Evolutionary conservation across 352 stramenopile species (phyloP).

Genomic region (Saprolegnia diclina): DNA sequence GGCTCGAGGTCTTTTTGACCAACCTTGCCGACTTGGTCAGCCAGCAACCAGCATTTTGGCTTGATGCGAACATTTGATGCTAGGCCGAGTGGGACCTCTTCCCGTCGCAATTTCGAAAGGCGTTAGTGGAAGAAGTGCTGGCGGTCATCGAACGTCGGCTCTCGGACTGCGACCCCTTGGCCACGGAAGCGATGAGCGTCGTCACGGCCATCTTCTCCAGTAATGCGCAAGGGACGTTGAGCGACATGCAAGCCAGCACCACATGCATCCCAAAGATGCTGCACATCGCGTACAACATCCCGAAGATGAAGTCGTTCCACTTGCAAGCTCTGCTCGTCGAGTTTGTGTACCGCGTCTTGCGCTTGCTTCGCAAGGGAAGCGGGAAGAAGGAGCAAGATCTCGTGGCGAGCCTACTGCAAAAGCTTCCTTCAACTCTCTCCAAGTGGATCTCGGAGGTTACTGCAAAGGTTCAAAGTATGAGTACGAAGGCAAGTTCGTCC

Average conservation of each 20-base stretch:
- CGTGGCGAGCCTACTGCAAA: not conserved
- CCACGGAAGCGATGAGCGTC: constrained; percentile 19
- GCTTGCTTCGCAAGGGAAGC: constrained; percentile 14
- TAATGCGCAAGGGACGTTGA: not conserved
- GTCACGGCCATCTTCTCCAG: constrained; percentile 24
- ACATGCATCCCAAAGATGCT: constrained; percentile 12
- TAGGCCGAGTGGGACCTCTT: constrained; percentile 26
- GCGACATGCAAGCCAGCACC: constrained; percentile 1
- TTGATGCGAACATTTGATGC: not conserved
- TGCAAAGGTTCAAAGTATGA: constrained; percentile 14
- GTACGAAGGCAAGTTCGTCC: not conserved
- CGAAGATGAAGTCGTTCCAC: constrained; percentile 25
- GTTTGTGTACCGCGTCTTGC: constrained; percentile 20
- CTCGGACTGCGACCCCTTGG: not conserved
- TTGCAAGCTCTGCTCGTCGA: constrained; percentile 25
- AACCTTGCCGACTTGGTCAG: constrained; percentile 18
- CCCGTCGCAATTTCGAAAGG: constrained; percentile 9
- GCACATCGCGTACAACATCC: constrained; percentile 18
- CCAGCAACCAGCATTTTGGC: not conserved
- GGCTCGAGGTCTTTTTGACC: constrained; percentile 15
- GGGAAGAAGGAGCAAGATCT: constrained; percentile 18
- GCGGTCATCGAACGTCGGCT: constrained; percentile 6
- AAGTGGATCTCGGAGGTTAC: constrained; percentile 1
- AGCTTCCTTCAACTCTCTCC: constrained; percentile 11
- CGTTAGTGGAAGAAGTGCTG: constrained; percentile 20